Evolutionary conservation across 73 alveolate species (phyloP), one percentile per base, ranked within the genome.

Genomic region (Uronychia setigera): DNA sequence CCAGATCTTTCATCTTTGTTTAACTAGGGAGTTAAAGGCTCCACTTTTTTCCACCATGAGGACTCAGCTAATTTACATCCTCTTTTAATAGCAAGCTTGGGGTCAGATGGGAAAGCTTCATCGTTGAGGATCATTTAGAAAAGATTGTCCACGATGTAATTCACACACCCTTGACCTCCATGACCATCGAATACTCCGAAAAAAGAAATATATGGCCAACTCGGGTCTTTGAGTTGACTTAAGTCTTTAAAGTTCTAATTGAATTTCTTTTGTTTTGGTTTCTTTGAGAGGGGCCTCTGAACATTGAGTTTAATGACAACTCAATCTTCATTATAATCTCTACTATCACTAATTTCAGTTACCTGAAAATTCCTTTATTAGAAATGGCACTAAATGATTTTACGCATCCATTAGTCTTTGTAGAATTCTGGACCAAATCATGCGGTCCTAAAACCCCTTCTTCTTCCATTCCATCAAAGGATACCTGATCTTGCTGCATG

Each of bases 61-160:
- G 67, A 11, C 67, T 46, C 67, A 46, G 67, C 67, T 19, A 46
- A 19, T 46, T 46, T 5, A 19, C 67, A 46, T 19, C 67, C 67
- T 46, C 67, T 11, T 11, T 19, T 5, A 19, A 46, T 46, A 46
- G 67, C 67, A 19, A 19, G n/a, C 67, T 46, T 46, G n/a, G 67
- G 67, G 67, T 46, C 67, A 46, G 67, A 5, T 46, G 67, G 67
- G 67, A 46, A 46, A 46, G 67, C 67, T 19, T 46, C 67, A 19
- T 46, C 67, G 85, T 82, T 28, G 84, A 46, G 35, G 75, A 77
- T 77, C n/a, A 46, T 11, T 5, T 5, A 46, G 19, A 46, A 46
- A 5, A 46, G 67, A 19, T 46, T 46, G 67, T 46, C 67, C 67
- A 5, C 19, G n/a, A 46, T 46, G 67, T 11, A 46, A 19, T 46